These are phyloP conservation scores for Barnettozyma salicaria DNA, from an alignment of 805 yeast species.

Conservation along the genomic window DNA sequence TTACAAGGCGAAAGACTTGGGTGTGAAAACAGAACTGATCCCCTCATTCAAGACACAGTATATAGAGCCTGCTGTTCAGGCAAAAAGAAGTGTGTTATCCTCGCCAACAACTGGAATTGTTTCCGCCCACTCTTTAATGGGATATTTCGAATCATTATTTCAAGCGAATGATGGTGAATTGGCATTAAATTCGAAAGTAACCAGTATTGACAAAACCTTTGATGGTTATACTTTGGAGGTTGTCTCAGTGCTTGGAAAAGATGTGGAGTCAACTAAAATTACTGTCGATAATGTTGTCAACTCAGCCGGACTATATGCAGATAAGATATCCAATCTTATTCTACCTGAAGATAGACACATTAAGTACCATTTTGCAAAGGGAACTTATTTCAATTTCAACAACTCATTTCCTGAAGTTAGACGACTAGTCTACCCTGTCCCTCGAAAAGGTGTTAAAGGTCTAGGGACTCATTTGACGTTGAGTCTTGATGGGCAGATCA, in stretches of 20 bases:
- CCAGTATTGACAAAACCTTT: slow-evolving; percentile 26
- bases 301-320: slow-evolving; percentile 77
- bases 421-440: slow-evolving; percentile 72
- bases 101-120: slow-evolving; percentile 85
- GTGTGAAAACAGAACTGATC: slow-evolving; percentile 55
- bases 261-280: slow-evolving; percentile 35
- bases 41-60: slow-evolving; percentile 37
- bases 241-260: slow-evolving; percentile 26
- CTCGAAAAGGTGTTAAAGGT: slow-evolving; percentile 63
- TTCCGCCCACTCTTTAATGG: slow-evolving; percentile 72
- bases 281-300: slow-evolving; percentile 59
- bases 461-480: slow-evolving; percentile 85
- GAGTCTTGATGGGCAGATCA: slow-evolving; percentile 71
- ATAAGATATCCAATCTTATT: slow-evolving; percentile 60
- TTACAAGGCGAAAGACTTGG: slow-evolving; percentile 42
- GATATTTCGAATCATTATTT: slow-evolving; percentile 46
- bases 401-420: slow-evolving; percentile 42
- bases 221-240: slow-evolving; percentile 29
- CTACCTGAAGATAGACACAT: slow-evolving; percentile 57
- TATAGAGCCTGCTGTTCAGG: slow-evolving; percentile 63
- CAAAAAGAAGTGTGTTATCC: slow-evolving; percentile 52
- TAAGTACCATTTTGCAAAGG: slow-evolving; percentile 69
- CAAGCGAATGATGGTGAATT: slow-evolving; percentile 59
- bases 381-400: slow-evolving; percentile 66
- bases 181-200: slow-evolving; percentile 56